Evolutionary conservation across 2,329 filamentous ascomycete species (phyloP), one percentile per base, ranked within the genome.

Genomic region (Alternaria incomplexa): DNA sequence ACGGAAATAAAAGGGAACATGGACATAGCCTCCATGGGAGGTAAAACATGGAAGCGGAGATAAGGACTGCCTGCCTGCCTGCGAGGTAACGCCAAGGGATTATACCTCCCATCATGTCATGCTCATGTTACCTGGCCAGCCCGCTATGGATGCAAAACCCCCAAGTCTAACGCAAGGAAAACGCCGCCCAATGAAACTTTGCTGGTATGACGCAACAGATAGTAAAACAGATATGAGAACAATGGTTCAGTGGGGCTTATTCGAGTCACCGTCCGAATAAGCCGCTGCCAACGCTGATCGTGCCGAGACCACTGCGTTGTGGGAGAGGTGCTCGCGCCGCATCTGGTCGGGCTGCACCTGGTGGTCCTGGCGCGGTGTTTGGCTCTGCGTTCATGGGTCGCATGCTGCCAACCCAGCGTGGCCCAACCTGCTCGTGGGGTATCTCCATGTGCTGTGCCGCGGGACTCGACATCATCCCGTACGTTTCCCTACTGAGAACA

Each of bases 241-340:
- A 63, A 46, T 36, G 13, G 43, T 48, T n/a, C 26, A 52, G 30
- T 22, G 15, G 26, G 25, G n/a, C 4, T 51, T 12, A 50, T 11
- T 13, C 26, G 40, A 11, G 40, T 74, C 65, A 79, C 54, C 77
- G 72, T 15, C 76, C 73, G 46, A 79, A 79, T 9, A 79, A 61
- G 28, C 73, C 73, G 52, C 64, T 76, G 10, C 75, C 76, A 43
- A 79, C 73, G 50, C 71, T 76, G 20, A 77, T 68, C n/a, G 74
- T 62, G 28, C 75, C 74, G 28, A 79, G 71, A 32, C 70, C 68
- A 57, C 63, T 74, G 17, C 72, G 74, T 47, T 79, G 77, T 30
- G 73, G 60, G 51, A 79, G 53, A 6, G 77, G 69, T 12, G 67
- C 65, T 30, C 68, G 69, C 7, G 51, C 47, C 25, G 65, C 58